These are phyloP conservation scores for Trichophyton benhamiae DNA, from an alignment of 2,329 filamentous ascomycete genomes.

Conservation along the genomic window DNA sequence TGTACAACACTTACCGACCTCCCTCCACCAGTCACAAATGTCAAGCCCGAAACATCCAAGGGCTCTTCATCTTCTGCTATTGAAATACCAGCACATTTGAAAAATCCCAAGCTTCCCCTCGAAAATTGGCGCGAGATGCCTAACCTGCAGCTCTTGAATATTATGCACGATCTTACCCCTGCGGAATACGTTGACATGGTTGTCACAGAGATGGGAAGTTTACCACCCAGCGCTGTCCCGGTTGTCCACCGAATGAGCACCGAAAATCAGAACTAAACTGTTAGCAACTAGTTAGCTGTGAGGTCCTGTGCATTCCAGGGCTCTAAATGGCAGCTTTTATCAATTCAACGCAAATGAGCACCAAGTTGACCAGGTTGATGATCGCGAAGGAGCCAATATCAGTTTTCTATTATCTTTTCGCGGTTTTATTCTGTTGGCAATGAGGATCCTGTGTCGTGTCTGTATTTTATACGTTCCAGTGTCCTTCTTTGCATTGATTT, in stretches of 20 bases:
- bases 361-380: background rate
- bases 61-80: constrained; percentile 1
- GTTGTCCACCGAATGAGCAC: constrained; percentile 52
- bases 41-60: constrained; percentile 18
- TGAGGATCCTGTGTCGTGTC: background rate
- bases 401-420: too few relatives aligned
- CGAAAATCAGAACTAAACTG: constrained; percentile 15
- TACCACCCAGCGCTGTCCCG: constrained; percentile 76
- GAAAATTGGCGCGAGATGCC: constrained; percentile 46
- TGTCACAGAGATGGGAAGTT: constrained; percentile 78
- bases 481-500: background rate
- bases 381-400: background rate
- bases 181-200: constrained; percentile 78
- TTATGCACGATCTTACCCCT: constrained; percentile 87
- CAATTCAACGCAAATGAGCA: background rate
- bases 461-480: background rate
- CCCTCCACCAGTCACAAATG: constrained; percentile 20
- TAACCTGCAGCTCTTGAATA: constrained; percentile 52
- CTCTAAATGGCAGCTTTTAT: background rate
- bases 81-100: constrained; percentile 9
- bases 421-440: too few relatives aligned
- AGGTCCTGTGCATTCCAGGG: background rate
- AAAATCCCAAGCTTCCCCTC: constrained; percentile 27
- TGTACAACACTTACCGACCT: constrained; percentile 10
- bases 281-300: background rate